Conservation (phyloP, 2,329 filamentous ascomycete species). For the Colletotrichum chrysophilum region DNA sequence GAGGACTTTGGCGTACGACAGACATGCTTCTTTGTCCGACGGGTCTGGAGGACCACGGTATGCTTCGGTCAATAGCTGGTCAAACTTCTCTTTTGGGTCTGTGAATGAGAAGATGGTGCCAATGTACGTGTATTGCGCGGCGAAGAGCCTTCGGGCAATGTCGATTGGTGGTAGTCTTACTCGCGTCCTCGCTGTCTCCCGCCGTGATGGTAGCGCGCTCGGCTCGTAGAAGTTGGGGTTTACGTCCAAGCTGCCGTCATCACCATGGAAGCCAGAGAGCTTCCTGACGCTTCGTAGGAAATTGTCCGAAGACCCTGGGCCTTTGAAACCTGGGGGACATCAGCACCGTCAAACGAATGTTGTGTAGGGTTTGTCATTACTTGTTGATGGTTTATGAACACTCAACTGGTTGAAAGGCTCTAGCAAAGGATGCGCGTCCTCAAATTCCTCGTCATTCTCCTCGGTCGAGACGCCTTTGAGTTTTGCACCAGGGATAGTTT, state of each 20-base stretch:
- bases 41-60: slow-evolving; percentile 48
- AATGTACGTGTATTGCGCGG: slow-evolving; percentile 60
- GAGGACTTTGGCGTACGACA: slow-evolving; percentile 56
- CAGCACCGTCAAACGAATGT: no score
- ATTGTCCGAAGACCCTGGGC: slow-evolving; percentile 41
- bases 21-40: slow-evolving; percentile 49
- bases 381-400: slow-evolving; percentile 34
- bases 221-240: slow-evolving; percentile 38
- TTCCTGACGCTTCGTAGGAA: slow-evolving; percentile 41
- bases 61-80: slow-evolving; percentile 46
- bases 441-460: slow-evolving; percentile 33
- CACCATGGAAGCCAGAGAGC: slow-evolving; percentile 36
- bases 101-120: slow-evolving; percentile 62
- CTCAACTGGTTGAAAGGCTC: slow-evolving; percentile 40
- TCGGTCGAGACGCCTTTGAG: slow-evolving; percentile 7
- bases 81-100: slow-evolving; percentile 48
- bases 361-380: neutral
- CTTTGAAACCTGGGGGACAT: slow-evolving; percentile 31
- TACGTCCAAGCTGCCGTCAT: slow-evolving; percentile 35
- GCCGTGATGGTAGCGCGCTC: slow-evolving; percentile 35
- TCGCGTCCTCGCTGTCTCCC: slow-evolving; percentile 25
- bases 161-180: slow-evolving; percentile 53
- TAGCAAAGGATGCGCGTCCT: slow-evolving; percentile 35
- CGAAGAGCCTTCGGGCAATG: slow-evolving; percentile 54
- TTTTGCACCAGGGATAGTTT: neutral